Evolutionary conservation across 139 green algal species (phyloP).

Genomic region (Diplosphaera chodatii): DNA sequence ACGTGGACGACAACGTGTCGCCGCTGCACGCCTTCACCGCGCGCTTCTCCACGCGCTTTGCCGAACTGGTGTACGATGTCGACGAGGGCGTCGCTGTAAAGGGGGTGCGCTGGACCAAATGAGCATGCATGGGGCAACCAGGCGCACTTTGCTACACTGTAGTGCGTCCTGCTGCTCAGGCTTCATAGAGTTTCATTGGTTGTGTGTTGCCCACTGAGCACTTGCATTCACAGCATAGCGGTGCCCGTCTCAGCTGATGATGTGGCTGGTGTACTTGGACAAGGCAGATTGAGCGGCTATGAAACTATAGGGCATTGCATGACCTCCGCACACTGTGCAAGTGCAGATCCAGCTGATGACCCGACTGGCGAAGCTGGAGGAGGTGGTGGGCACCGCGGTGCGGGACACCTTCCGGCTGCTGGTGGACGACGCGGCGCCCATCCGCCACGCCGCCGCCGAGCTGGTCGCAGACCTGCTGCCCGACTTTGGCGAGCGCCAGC

Average conservation of each 20-base stretch:
- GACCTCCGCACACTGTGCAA: not conserved
- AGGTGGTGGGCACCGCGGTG: conserved; percentile 17
- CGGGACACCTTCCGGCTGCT: conserved; percentile 49
- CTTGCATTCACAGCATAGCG: no score
- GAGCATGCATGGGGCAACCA: no score
- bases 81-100: conserved; percentile 71
- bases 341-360: conserved; percentile 43
- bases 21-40: conserved; percentile 63
- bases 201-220: no score
- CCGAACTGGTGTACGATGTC: conserved; percentile 77
- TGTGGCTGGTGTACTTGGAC: no score
- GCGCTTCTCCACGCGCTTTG: conserved; percentile 73
- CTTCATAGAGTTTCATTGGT: no score
- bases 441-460: conserved; percentile 55
- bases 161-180: no score
- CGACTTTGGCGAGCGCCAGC: conserved; percentile 23
- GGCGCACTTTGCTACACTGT: no score
- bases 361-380: conserved; percentile 35
- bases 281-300: no score
- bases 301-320: not conserved
- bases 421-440: conserved; percentile 26
- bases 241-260: no score
- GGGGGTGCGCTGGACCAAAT: conserved; percentile 40
- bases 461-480: conserved; percentile 55
- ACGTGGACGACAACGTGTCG: conserved; percentile 39